Evolutionary conservation across 768 basidiomycete genomes (phyloP), one percentile per base, ranked within the genome.

Genomic region (Infundibulicybe gibba): DNA sequence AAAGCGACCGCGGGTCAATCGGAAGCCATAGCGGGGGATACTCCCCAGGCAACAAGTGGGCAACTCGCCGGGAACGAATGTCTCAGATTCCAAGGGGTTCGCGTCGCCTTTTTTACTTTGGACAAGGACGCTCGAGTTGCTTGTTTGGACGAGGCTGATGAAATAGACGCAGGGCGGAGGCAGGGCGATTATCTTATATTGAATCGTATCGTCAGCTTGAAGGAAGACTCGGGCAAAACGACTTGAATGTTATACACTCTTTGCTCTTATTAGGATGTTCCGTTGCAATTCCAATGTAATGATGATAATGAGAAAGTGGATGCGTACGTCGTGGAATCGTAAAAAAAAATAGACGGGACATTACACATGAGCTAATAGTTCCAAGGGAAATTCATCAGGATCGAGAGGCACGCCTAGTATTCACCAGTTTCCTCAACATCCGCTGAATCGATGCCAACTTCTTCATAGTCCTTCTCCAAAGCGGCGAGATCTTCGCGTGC

Each of bases 401-500:
- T 39, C 40, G 19, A 47, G 48, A 49, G 51, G 45, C 49, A 35
- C 31, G 19, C 56, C 62, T 72, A 82, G 54, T 80, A 80, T 55
- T 81, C 80, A 46, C 65, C 75, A 58, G 76, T 76, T 52, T 75
- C 72, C 49, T 75, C 77, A 20, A 61, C 71, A 49, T 77, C 75
- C 33, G 71, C 74, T 32, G 75, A 76, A 58, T 77, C 77, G 25
- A 67, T 71, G 52, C 74, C 77, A 59, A 79, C 92, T 64, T 97
- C 91, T 65, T 92, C 90, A 58, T 93, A 94, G 55, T 93, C 92
- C 68, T 93, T 97, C 77, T 97, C 95, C 46, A 99, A 83, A n/a
- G 95, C 95, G n/a, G 95, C 97, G 48, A 99, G 85, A 66, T 99
- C 95, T 72, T 99, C 97, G 50, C 95, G 88, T 15, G 95, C 95